Evolutionary conservation across 768 basidiomycete species (phyloP).

Genomic region (Trametopsis cervina): DNA sequence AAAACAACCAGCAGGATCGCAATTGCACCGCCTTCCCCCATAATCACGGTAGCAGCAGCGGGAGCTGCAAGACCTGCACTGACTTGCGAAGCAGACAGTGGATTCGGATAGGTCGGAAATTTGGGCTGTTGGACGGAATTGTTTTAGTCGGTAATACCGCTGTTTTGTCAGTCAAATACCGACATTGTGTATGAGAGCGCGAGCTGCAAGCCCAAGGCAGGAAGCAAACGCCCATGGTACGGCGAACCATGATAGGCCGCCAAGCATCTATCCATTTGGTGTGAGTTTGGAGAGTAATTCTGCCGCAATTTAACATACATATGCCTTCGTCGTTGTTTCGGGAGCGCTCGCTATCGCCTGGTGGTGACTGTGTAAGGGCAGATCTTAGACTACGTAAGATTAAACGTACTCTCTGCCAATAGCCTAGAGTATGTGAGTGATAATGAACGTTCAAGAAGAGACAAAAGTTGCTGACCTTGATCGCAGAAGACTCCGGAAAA

Average conservation of each 20-base stretch:
- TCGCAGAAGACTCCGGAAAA: constrained; percentile 45
- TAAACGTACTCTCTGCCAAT: constrained; percentile 42
- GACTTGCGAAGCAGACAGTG: constrained; percentile 27
- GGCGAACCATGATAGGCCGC: constrained; percentile 48
- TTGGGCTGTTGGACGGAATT: constrained; percentile 29
- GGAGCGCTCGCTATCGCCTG: constrained; percentile 43
- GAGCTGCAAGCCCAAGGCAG: constrained; percentile 31
- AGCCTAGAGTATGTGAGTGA: constrained; percentile 24
- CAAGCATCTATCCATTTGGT: constrained; percentile 36
- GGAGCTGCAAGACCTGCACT: constrained; percentile 33
- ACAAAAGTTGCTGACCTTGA: constrained; percentile 29
- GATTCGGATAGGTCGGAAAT: constrained; percentile 42
- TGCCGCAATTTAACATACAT: constrained; percentile 21
- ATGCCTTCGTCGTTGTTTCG: constrained; percentile 43
- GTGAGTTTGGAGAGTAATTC: not conserved
- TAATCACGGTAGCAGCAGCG: constrained; percentile 27
- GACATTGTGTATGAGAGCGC: constrained; percentile 24
- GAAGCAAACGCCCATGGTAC: constrained; percentile 40
- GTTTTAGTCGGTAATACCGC: not conserved
- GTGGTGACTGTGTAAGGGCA: too few relatives aligned
- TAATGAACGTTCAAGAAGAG: not conserved
- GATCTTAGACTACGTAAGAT: too few relatives aligned
- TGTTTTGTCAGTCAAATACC: too few relatives aligned
- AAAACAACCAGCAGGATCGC: constrained; percentile 30
- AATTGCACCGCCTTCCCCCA: constrained; percentile 30